Base-by-base conservation (phyloP, 345 rosid genomes). In the Eucalyptus pauciflora region DNA sequence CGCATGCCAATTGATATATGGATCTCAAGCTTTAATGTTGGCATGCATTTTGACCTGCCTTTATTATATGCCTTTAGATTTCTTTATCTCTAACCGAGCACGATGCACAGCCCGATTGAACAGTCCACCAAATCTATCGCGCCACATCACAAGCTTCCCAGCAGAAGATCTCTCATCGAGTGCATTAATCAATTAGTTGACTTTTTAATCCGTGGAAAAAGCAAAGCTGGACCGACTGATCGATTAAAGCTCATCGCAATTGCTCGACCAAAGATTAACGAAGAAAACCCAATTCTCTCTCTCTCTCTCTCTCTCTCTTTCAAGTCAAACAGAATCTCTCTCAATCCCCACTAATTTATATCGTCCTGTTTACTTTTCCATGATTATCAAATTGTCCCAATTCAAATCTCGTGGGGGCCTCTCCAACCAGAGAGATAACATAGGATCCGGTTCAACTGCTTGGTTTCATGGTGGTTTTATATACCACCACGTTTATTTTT, bases 311-410 rank as follows among this genome's bases (percentile, higher is more conserved):
- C 50, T 56, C 29, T 56, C 29, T 67, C 25, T 29, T 14, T 18
- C 41, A 31, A 80, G 93, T 91, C 93, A 92, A 90, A 92, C 87
- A 86, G 92, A 90, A 90, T 92, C 92, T 90, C 90, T 90, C 90
- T 56, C 62, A 24, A 76, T 22, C 83, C 83, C 83, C 43, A 43
- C 29, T 69, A 56, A 69, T 79, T 71, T 86, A 45, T 85, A 62
- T 88, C 76, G 56, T 48, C 58, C 86, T 45, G 52, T 86, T 86
- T 56, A 86, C 88, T 48, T 86, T 64, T 52, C 80, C 80, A 24
- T 80, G 50, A 87, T 83, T 50, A 49, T 89, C 86, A 43, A 49
- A 76, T 56, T 43, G 51, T 15, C 80, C 24, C 45, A 5, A 33
- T 69, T 17, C 45, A 69, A 69, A 69, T 69, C 80, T 69, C 5